Evolutionary conservation across 2,329 filamentous ascomycete species (phyloP).

Genomic region (Bisporella sp.): DNA sequence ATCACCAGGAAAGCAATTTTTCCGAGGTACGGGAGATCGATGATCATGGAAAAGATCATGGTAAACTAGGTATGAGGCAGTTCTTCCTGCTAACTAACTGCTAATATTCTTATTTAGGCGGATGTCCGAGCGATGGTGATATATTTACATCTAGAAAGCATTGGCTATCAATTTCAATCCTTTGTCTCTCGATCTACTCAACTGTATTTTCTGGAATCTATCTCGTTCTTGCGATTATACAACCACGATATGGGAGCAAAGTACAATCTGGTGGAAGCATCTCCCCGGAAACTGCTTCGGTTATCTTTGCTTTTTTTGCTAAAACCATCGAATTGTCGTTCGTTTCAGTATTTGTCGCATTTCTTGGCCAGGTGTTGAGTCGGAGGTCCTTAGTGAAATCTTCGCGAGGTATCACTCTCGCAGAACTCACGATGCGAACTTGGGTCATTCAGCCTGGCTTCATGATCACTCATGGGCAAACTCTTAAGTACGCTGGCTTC

Average conservation of each 20-base stretch:
- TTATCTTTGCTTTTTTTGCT: constrained; percentile 62
- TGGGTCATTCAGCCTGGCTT: constrained; percentile 72
- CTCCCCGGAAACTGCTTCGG: constrained; percentile 55
- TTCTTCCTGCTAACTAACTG: no score
- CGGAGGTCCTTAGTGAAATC: constrained; percentile 55
- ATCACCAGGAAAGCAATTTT: no score
- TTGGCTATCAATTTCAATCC: constrained; percentile 44
- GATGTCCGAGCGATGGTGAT: neutral
- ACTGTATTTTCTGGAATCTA: constrained; percentile 60
- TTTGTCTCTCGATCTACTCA: constrained; percentile 52
- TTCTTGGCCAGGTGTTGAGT: constrained; percentile 67
- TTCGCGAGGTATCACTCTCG: constrained; percentile 60
- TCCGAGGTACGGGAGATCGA: no score
- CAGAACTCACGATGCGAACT: constrained; percentile 70
- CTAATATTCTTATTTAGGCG: no score
- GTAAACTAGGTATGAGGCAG: no score
- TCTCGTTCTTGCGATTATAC: constrained; percentile 52
- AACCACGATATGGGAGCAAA: constrained; percentile 52
- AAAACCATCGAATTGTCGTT: constrained; percentile 75
- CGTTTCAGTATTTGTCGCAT: constrained; percentile 69
- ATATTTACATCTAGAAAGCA: neutral
- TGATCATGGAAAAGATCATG: no score
- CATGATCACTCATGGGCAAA: constrained; percentile 62
- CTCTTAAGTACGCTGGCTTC: constrained; percentile 54
- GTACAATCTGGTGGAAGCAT: constrained; percentile 48